Conservation (phyloP, 805 yeast species). For the Cyberlindnera veronae region DNA sequence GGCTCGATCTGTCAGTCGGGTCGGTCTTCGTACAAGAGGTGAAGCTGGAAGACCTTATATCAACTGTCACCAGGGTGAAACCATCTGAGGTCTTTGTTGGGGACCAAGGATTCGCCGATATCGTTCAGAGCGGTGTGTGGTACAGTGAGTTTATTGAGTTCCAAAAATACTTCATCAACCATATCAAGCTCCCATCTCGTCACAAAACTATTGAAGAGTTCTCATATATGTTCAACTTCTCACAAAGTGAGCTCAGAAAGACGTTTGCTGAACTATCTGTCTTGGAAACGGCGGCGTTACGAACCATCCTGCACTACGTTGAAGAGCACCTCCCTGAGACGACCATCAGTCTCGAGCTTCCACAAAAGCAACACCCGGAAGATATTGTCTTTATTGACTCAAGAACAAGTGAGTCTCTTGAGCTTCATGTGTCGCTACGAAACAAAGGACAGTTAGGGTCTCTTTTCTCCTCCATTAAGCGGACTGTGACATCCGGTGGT, state of each 20-base stretch:
- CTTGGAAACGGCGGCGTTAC: slow-evolving; percentile 58
- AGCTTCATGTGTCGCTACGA: slow-evolving; percentile 57
- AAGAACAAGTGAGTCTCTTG: slow-evolving; percentile 72
- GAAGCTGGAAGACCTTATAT: slow-evolving; percentile 52
- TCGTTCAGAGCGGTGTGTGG: slow-evolving; percentile 47
- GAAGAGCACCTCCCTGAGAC: slow-evolving; percentile 70
- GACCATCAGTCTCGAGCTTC: slow-evolving; percentile 60
- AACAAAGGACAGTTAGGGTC: slow-evolving; percentile 63
- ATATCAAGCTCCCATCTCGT: slow-evolving; percentile 42
- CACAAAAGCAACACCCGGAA: slow-evolving; percentile 51
- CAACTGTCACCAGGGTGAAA: slow-evolving; percentile 71
- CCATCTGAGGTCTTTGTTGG: slow-evolving; percentile 78
- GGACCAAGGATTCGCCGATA: slow-evolving; percentile 38
- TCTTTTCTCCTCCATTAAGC: slow-evolving; percentile 59
- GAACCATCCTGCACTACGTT: slow-evolving; percentile 63
- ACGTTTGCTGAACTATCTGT: slow-evolving; percentile 34
- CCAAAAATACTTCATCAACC: slow-evolving; percentile 54
- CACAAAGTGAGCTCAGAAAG: slow-evolving; percentile 17
- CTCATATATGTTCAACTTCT: slow-evolving; percentile 38
- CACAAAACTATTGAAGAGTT: slow-evolving; percentile 36
- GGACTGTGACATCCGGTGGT: slow-evolving; percentile 81
- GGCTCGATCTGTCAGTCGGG: slow-evolving; percentile 90
- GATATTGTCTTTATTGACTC: slow-evolving; percentile 75
- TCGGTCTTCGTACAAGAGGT: slow-evolving; percentile 68
- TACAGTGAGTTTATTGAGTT: slow-evolving; percentile 55